These are phyloP conservation scores for Didymella segeticola DNA, from an alignment of 2,329 filamentous ascomycete species.

Conservation along the genomic window DNA sequence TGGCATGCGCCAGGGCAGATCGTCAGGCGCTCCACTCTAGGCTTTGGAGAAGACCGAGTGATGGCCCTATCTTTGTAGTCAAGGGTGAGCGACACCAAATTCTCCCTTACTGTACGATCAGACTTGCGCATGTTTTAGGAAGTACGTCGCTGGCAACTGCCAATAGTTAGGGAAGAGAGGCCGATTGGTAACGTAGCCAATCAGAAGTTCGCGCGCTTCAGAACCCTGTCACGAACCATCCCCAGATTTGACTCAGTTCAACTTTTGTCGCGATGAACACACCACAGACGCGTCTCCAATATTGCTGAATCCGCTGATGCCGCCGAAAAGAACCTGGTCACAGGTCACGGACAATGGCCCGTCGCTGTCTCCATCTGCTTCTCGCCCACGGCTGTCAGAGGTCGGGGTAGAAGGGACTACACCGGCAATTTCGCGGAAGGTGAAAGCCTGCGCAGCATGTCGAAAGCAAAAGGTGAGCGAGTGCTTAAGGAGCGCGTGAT, in stretches of 20 bases:
- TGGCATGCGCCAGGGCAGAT: not conserved
- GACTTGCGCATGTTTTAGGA: not conserved
- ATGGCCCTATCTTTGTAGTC: not conserved
- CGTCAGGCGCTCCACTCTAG: not conserved
- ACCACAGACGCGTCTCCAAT: conserved; percentile 3
- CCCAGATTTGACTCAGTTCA: conserved; percentile 15
- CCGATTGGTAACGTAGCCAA: too few species aligned
- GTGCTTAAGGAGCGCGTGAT: not conserved
- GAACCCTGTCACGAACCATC: conserved; percentile 6
- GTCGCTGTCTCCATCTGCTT: conserved; percentile 18
- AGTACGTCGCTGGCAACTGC: not conserved
- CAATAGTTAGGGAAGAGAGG: not conserved
- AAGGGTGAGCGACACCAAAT: not conserved
- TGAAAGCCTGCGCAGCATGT: conserved; percentile 59
- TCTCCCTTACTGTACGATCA: not conserved
- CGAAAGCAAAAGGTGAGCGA: conserved; percentile 56
- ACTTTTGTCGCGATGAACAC: conserved; percentile 6
- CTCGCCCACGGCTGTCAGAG: conserved; percentile 19
- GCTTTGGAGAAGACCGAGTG: not conserved
- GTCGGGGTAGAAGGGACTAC: conserved; percentile 9
- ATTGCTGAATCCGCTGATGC: conserved; percentile 19
- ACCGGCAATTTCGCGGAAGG: conserved; percentile 42
- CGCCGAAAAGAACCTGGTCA: conserved; percentile 35
- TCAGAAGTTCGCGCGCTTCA: conserved; percentile 2
- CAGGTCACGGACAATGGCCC: conserved; percentile 26